phyloP scores from a whole-genome alignment of 2,329 filamentous ascomycete species.

The Fusarium keratoplasticum region DNA sequence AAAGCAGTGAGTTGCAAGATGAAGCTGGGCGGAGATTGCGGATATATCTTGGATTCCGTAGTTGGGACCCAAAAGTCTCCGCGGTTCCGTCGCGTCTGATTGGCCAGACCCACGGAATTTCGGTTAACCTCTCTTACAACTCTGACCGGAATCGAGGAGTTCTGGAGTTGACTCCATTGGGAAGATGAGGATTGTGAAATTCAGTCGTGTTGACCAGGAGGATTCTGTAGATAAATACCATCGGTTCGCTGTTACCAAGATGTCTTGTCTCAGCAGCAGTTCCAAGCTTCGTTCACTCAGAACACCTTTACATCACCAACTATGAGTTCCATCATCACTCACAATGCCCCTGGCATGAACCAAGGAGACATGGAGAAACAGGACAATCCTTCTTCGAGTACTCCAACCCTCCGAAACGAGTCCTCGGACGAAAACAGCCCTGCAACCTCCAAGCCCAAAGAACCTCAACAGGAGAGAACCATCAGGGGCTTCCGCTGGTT shows the following conservation, averaged over 20 bases:
- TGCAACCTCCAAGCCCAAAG: not conserved
- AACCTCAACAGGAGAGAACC: constrained; percentile 6
- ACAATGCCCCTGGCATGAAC: not conserved
- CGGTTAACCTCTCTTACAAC: not conserved
- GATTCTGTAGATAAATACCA: constrained; percentile 9
- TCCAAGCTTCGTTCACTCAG: not conserved
- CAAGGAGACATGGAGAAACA: not conserved
- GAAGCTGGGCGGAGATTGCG: constrained; percentile 19
- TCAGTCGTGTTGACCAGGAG: not conserved
- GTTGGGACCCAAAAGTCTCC: constrained; percentile 7
- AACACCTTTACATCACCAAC: not conserved
- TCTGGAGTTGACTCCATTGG: constrained; percentile 19
- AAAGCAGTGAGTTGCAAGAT: constrained; percentile 4
- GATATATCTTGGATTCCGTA: constrained; percentile 18
- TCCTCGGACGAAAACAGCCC: not conserved
- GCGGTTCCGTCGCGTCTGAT: constrained; percentile 8
- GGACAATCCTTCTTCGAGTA: not conserved
- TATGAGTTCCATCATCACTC: not conserved
- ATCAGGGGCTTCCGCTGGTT: constrained; percentile 35
- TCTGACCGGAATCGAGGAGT: constrained; percentile 5
- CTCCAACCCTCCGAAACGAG: not conserved
- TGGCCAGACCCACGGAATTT: not conserved
- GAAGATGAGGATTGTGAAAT: not conserved
- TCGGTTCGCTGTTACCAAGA: not conserved
- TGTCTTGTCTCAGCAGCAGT: not conserved